Conservation (phyloP, 2,329 filamentous ascomycete species). For the Fusarium vanettenii region DNA sequence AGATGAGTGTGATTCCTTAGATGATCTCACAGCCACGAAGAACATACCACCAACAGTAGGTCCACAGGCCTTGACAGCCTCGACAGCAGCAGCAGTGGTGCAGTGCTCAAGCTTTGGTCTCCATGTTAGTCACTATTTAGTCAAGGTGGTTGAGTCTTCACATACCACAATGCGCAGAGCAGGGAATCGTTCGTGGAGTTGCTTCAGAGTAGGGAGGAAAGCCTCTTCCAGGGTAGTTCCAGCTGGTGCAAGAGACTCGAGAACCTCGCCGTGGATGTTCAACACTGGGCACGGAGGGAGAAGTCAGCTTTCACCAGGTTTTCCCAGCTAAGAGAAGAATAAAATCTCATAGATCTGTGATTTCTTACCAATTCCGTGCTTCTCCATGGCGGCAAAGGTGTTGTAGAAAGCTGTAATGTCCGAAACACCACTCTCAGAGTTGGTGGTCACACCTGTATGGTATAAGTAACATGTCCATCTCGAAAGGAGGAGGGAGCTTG, state of each 20-base stretch:
- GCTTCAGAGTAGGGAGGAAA: constrained; percentile 84
- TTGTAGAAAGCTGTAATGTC: constrained; percentile 78
- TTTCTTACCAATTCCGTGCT: constrained; percentile 68
- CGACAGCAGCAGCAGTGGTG: constrained; percentile 83
- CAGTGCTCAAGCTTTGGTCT: constrained; percentile 77
- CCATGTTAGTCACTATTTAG: neutral
- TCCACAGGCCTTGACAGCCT: constrained; percentile 81
- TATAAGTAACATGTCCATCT: constrained; percentile 20
- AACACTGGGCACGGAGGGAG: constrained; percentile 62
- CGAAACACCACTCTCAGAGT: constrained; percentile 76
- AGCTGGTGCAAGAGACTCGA: constrained; percentile 59
- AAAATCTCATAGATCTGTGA: too few relatives aligned
- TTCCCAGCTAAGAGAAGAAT: too few relatives aligned
- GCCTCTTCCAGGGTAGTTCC: constrained; percentile 58
- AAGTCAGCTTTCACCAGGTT: neutral
- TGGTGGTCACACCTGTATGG: constrained; percentile 68
- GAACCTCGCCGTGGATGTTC: constrained; percentile 94
- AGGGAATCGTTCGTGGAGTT: constrained; percentile 81
- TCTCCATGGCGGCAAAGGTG: constrained; percentile 91
- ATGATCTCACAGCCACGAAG: neutral
- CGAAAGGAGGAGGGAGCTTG: neutral
- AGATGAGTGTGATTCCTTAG: neutral
- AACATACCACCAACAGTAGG: constrained; percentile 73
- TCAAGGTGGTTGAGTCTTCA: neutral
- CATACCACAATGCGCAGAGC: constrained; percentile 69